Evolutionary conservation across 2,329 filamentous ascomycete genomes (phyloP), one percentile per base, ranked within the genome.

Genomic region (Davidsoniella eucalypti): DNA sequence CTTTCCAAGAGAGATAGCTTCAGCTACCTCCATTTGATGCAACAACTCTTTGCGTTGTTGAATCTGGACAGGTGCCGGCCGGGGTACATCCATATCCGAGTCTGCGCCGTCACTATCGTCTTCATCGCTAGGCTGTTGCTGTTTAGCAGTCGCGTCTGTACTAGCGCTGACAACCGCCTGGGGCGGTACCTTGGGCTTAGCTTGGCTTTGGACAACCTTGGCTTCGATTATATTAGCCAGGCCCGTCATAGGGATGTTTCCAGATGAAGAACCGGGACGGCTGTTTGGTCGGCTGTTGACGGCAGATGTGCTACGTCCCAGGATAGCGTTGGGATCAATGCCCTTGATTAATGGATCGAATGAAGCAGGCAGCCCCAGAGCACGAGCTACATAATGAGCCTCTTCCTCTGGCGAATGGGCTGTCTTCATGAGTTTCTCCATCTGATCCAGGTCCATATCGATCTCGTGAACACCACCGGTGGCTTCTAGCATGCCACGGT

Each of bases 401-500:
- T 82, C 78, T 54, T 78, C 75, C 55, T 79, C 76, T 2, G 74
- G 65, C 1, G 73, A 73, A 40, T 76, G 67, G 39, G 68, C 65
- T 2, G 69, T 65, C 60, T 78, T 73, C 17, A 77, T 65, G 56
- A 76, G 70, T 36, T 51, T 48, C 59, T 75, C 77, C 6, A 66
- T 62, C 56, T 67, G 71, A 56, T 67, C 71, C 37, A 66, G 66
- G 51, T 73, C 71, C 60, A 68, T 72, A 52, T 78, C 72, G 54
- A 73, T 73, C 58, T 78, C 75, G 57, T 79, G 75, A 45, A 68
- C 69, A 33, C 73, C 73, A 42, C 68, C 61, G 7, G 65, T 72
- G 57, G 83, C 73, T 47, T 83, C 77, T 8, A 94, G 68, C 64
- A 94, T 87, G 49, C 81, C 75, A 47, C 80, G 71, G 61, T 94